Evolutionary conservation across 1,284 basidiomycete genomes (phyloP).

Genomic region (Cryptococcus sp.): DNA sequence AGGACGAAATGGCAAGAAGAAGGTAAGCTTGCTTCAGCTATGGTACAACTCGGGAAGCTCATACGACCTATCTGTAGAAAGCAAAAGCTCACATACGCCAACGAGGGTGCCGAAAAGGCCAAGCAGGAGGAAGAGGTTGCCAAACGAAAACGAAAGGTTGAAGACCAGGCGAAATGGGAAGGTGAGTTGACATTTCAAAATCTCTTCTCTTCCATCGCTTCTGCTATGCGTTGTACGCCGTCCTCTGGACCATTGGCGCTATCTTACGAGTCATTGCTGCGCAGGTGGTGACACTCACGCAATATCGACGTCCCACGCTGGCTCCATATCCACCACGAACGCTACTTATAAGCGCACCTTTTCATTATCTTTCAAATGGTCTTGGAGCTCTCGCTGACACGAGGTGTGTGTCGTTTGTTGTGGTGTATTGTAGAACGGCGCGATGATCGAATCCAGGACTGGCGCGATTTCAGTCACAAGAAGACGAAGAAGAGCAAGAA

Average conservation of each 20-base stretch:
- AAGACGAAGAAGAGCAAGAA: slow-evolving; percentile 45
- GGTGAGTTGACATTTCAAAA: slow-evolving; percentile 38
- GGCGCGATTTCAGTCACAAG: slow-evolving; percentile 45
- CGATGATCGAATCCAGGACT: slow-evolving; percentile 48
- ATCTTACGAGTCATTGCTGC: slow-evolving; percentile 18
- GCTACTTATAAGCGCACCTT: no score
- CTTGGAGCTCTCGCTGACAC: slow-evolving; percentile 38
- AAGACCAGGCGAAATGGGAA: slow-evolving; percentile 59
- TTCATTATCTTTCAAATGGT: neutral
- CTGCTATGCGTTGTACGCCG: slow-evolving; percentile 1
- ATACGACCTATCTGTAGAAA: slow-evolving; percentile 30
- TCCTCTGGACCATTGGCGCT: slow-evolving; percentile 10
- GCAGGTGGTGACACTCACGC: slow-evolving; percentile 11
- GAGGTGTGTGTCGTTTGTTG: slow-evolving; percentile 10
- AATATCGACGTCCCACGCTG: neutral
- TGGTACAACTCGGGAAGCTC: neutral
- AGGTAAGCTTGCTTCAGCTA: slow-evolving; percentile 40
- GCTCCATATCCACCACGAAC: no score
- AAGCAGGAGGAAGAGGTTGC: slow-evolving; percentile 55
- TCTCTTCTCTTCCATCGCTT: slow-evolving; percentile 2
- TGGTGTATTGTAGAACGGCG: slow-evolving; percentile 34
- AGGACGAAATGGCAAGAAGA: slow-evolving; percentile 58
- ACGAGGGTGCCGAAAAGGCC: slow-evolving; percentile 59
- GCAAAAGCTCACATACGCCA: slow-evolving; percentile 57
- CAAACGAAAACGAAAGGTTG: slow-evolving; percentile 54